Evolutionary conservation across 2,329 filamentous ascomycete species (phyloP).

Genomic region (Cytospora piceicola): DNA sequence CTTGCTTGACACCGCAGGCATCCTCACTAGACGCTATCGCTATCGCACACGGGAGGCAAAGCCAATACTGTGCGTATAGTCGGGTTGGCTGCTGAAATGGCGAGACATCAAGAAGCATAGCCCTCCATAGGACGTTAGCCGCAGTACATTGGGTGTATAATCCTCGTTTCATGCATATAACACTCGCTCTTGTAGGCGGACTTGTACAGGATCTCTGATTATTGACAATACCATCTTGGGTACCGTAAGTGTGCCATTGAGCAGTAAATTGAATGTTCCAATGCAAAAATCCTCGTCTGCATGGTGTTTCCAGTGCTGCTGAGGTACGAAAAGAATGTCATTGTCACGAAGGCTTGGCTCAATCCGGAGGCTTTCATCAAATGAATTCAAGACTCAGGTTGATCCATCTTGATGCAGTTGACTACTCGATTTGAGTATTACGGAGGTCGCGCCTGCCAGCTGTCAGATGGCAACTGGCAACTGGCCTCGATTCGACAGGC

Average conservation of each 20-base stretch:
- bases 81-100: background rate
- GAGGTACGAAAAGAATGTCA: background rate
- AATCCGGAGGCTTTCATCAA: background rate
- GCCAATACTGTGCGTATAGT: background rate
- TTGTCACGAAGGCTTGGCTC: background rate
- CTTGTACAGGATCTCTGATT: background rate
- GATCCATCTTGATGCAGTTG: background rate
- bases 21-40: background rate
- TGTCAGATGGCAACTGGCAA: background rate
- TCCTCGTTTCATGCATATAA: background rate
- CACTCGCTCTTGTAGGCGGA: background rate
- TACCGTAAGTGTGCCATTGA: background rate
- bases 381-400: background rate
- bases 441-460: background rate
- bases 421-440: background rate
- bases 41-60: background rate
- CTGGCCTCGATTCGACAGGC: background rate
- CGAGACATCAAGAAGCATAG: background rate
- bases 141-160: background rate
- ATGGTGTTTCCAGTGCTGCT: background rate
- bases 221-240: background rate
- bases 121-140: background rate
- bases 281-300: background rate
- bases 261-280: background rate
- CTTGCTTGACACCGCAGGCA: background rate